phyloP scores from a whole-genome alignment of 148 eudicot genomes.

The Talinum fruticosum region DNA sequence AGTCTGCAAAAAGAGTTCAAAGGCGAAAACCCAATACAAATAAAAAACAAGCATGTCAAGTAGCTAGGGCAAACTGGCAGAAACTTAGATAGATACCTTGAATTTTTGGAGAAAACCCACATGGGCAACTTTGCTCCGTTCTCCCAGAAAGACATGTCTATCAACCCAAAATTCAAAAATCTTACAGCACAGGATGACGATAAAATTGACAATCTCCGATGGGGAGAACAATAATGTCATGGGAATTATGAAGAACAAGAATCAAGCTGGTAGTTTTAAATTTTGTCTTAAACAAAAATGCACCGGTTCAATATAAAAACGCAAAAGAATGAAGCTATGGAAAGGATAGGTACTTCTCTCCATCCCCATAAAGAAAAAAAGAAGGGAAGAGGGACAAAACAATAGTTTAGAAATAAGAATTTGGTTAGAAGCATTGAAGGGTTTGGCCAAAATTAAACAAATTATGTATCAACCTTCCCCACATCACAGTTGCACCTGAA shows the following conservation, averaged over 20 bases:
- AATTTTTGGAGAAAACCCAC: not conserved
- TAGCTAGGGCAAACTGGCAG: not conserved
- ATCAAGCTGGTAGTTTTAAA: not conserved
- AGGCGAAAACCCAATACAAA: not conserved
- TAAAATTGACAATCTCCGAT: not conserved
- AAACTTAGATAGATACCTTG: not conserved
- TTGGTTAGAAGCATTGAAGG: not conserved
- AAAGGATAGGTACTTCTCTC: not conserved
- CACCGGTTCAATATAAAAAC: not conserved
- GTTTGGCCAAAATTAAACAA: not conserved
- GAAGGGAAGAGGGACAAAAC: not conserved
- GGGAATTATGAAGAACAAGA: not conserved
- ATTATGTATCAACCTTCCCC: not conserved
- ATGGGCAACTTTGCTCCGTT: not conserved
- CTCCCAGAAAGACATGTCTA: not conserved
- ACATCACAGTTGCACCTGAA: not conserved
- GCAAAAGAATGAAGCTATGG: not conserved
- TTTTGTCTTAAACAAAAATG: not conserved
- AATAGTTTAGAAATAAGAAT: not conserved
- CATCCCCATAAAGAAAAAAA: not conserved
- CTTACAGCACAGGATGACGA: not conserved
- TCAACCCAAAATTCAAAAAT: not conserved
- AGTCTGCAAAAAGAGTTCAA: not conserved
- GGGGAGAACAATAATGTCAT: not conserved
- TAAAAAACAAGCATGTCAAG: not conserved